phyloP scores from a whole-genome alignment of 768 basidiomycete species.

The Boletus barrowsii region DNA sequence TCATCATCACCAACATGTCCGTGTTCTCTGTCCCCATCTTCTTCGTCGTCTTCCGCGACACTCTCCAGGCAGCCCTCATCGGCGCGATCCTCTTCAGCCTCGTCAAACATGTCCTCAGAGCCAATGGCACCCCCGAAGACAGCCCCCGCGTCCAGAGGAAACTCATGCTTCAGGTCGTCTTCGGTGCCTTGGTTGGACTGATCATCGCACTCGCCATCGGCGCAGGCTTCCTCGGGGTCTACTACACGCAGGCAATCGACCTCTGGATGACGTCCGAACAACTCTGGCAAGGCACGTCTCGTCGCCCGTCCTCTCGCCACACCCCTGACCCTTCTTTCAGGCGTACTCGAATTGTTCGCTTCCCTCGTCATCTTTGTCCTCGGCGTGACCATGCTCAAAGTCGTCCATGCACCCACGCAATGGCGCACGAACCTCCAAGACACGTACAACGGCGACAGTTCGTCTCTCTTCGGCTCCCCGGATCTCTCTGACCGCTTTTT shows the following conservation, averaged over 20 bases:
- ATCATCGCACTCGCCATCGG: conserved; percentile 79
- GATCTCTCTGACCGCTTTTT: neutral
- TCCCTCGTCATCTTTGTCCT: conserved; percentile 86
- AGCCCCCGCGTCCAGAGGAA: conserved; percentile 52
- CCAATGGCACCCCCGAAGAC: too few relatives aligned
- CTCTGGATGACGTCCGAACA: conserved; percentile 84
- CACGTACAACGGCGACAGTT: conserved; percentile 66
- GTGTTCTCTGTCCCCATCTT: conserved; percentile 92
- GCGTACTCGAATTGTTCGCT: conserved; percentile 68
- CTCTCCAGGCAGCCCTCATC: conserved; percentile 90
- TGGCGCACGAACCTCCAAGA: conserved; percentile 87
- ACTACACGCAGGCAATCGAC: conserved; percentile 87
- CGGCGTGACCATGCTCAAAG: conserved; percentile 92
- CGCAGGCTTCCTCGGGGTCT: conserved; percentile 89
- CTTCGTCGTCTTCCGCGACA: conserved; percentile 96
- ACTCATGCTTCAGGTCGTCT: conserved; percentile 69
- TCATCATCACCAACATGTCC: neutral
- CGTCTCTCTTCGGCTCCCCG: conserved; percentile 11
- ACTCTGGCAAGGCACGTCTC: conserved; percentile 80
- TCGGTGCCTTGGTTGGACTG: conserved; percentile 74
- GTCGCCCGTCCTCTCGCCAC: neutral
- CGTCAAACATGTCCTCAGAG: conserved; percentile 75
- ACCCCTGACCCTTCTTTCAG: conserved; percentile 31
- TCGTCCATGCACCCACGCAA: conserved; percentile 91
- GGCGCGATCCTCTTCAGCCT: conserved; percentile 88